A percentile compares a stretch with the other conserved stretches of the same genome.
phyloP scores from a whole-genome alignment of 176 grass and related monocot species.

The Puya raimondii region DNA sequence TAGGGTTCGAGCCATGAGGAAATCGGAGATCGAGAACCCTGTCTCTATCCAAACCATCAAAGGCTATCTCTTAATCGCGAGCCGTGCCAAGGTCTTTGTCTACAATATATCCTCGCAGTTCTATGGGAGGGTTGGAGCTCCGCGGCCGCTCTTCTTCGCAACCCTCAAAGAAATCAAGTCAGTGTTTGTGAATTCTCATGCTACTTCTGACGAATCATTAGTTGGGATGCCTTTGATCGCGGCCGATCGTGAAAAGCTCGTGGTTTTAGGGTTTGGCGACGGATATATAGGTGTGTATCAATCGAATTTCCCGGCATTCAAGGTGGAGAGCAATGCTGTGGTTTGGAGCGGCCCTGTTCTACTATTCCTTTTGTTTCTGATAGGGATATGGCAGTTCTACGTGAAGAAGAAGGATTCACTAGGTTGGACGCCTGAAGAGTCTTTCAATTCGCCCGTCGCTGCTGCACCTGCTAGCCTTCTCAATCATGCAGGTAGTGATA shows the following conservation, averaged over 20 bases:
- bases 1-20: slow-evolving; percentile 60
- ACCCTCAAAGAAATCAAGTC: slow-evolving; percentile 73
- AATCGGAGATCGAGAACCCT: slow-evolving; percentile 48
- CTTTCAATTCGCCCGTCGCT: slow-evolving; percentile 42
- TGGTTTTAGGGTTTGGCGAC: slow-evolving; percentile 81
- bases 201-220: not conserved
- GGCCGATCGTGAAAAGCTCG: slow-evolving; percentile 57
- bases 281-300: slow-evolving; percentile 65
- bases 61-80: slow-evolving; percentile 69
- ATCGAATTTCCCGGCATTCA: slow-evolving; percentile 72
- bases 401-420: slow-evolving; percentile 95
- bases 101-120: slow-evolving; percentile 94
- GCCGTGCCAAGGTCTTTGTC: slow-evolving; percentile 62
- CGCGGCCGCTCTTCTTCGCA: slow-evolving; percentile 46
- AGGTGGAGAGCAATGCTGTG: slow-evolving; percentile 69
- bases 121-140: slow-evolving; percentile 65
- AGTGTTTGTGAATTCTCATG: slow-evolving; percentile 41
- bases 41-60: slow-evolving; percentile 68
- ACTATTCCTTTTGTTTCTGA: slow-evolving; percentile 80
- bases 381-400: slow-evolving; percentile 90
- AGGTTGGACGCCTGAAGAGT: slow-evolving; percentile 69
- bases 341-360: slow-evolving; percentile 85
- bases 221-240: slow-evolving; percentile 58
- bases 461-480: slow-evolving; percentile 41
- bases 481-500: slow-evolving; percentile 37